phyloP scores from a whole-genome alignment of 2,329 filamentous ascomycete species.

The Ceratocystis albifundus region DNA sequence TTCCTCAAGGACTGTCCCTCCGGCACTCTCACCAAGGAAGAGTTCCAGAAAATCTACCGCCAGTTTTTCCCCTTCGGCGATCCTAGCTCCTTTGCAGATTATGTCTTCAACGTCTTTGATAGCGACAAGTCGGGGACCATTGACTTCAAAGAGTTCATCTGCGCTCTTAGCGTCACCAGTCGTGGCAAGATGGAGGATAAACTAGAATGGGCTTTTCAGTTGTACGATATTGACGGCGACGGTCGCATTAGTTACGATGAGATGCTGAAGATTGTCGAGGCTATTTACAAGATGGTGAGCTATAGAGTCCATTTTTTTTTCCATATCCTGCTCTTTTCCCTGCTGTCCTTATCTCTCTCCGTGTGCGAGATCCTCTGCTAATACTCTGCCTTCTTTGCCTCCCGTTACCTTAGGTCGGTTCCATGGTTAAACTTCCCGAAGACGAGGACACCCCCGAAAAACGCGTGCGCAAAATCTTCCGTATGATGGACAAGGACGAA shows the following conservation, averaged over 20 bases:
- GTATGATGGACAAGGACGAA: conserved; percentile 99
- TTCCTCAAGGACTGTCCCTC: conserved; percentile 98
- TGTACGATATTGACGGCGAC: conserved; percentile 98
- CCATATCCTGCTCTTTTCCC: neutral
- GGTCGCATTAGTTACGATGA: conserved; percentile 98
- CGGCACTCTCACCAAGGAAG: conserved; percentile 92
- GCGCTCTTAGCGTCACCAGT: conserved; percentile 90
- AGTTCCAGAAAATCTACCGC: conserved; percentile 99
- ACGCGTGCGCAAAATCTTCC: conserved; percentile 94
- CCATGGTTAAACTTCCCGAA: conserved; percentile 97
- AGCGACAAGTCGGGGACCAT: conserved; percentile 94
- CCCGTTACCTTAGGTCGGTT: conserved; percentile 58
- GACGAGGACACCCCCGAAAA: conserved; percentile 99
- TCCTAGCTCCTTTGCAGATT: conserved; percentile 93
- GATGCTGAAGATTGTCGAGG: conserved; percentile 97
- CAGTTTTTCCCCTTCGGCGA: conserved; percentile 99
- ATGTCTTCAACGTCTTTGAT: conserved; percentile 98
- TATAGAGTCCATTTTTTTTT: conserved; percentile 25
- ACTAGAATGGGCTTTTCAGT: conserved; percentile 96
- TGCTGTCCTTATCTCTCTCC: neutral
- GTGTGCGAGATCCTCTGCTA: neutral
- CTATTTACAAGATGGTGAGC: conserved; percentile 97
- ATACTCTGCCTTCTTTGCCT: neutral
- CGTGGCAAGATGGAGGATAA: conserved; percentile 99
- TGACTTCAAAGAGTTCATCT: conserved; percentile 99